Percentiles rank a stretch among this genome's conserved stretches.
phyloP scores from a whole-genome alignment of 106 monocot species.

The Dendrobium nobile region DNA sequence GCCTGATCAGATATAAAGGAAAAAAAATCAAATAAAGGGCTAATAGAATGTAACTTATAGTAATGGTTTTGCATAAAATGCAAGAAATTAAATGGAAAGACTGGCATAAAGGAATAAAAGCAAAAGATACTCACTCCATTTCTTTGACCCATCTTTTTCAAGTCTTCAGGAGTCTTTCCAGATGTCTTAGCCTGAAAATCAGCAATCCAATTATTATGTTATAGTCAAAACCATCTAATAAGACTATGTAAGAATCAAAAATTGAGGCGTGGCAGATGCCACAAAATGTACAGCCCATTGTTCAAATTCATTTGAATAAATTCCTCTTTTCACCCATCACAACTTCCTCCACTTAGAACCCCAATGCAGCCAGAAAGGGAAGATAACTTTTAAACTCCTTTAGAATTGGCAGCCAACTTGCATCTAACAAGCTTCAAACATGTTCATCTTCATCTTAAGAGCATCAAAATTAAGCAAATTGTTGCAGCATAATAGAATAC shows the following conservation, averaged over 20 bases:
- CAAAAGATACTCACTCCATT: constrained; percentile 51
- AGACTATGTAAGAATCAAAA: not conserved
- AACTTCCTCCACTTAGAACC: no score
- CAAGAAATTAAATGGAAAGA: not conserved
- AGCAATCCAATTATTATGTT: not conserved
- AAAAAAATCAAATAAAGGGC: not conserved
- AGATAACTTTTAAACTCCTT: not conserved
- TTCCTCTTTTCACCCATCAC: not conserved
- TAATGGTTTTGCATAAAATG: not conserved
- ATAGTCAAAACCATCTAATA: not conserved
- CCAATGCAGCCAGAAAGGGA: no score
- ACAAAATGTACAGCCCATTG: not conserved
- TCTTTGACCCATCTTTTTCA: constrained; percentile 49
- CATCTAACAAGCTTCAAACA: not conserved
- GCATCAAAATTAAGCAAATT: not conserved
- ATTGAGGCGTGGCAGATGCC: not conserved
- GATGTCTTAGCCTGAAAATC: constrained; percentile 74
- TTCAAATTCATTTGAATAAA: not conserved
- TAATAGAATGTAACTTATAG: not conserved
- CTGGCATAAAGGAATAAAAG: not conserved
- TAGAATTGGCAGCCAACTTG: not conserved
- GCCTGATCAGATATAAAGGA: constrained; percentile 40
- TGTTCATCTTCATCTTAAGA: not conserved
- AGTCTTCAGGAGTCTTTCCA: constrained; percentile 73
- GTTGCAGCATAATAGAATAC: not conserved